These are phyloP conservation scores for Tilletia setariae DNA, from an alignment of 1,284 basidiomycete genomes.

Conservation along the genomic window DNA sequence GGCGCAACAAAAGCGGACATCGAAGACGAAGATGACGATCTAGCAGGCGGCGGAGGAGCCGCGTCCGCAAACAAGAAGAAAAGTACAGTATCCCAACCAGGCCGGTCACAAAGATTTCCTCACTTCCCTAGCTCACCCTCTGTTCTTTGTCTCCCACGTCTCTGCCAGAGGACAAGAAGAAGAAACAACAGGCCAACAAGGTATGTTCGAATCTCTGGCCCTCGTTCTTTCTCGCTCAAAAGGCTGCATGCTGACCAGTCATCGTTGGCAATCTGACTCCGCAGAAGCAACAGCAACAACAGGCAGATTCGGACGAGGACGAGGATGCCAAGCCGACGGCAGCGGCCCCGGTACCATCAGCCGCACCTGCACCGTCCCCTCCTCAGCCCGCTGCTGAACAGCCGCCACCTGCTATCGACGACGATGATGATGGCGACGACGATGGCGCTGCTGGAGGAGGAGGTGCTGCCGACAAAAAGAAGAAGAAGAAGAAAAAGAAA, in stretches of 20 bases:
- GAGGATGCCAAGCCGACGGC: constrained; percentile 19
- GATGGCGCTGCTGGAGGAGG: constrained; percentile 23
- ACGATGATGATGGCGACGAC: constrained; percentile 30
- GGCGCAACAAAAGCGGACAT: constrained; percentile 18
- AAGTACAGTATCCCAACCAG: neutral
- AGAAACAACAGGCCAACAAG: constrained; percentile 13
- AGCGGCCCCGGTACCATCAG: constrained; percentile 21
- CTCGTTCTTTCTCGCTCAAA: neutral
- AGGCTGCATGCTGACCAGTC: neutral
- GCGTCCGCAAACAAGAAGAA: constrained; percentile 23
- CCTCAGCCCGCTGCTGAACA: constrained; percentile 11
- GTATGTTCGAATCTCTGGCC: neutral
- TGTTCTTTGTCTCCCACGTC: neutral
- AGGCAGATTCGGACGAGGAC: constrained; percentile 17
- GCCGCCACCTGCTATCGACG: constrained; percentile 16
- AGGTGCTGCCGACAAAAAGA: constrained; percentile 43
- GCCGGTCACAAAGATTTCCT: too few relatives aligned
- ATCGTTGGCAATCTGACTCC: neutral
- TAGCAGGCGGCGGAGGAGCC: constrained; percentile 19
- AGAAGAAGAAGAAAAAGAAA: constrained; percentile 37
- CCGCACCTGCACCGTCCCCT: constrained; percentile 16
- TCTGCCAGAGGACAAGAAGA: constrained; percentile 10
- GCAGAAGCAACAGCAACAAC: constrained; percentile 25
- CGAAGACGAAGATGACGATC: constrained; percentile 23
- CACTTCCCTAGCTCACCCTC: too few relatives aligned